Evolutionary conservation across 768 basidiomycete genomes (phyloP).

Genomic region (Tricholoma sp.): DNA sequence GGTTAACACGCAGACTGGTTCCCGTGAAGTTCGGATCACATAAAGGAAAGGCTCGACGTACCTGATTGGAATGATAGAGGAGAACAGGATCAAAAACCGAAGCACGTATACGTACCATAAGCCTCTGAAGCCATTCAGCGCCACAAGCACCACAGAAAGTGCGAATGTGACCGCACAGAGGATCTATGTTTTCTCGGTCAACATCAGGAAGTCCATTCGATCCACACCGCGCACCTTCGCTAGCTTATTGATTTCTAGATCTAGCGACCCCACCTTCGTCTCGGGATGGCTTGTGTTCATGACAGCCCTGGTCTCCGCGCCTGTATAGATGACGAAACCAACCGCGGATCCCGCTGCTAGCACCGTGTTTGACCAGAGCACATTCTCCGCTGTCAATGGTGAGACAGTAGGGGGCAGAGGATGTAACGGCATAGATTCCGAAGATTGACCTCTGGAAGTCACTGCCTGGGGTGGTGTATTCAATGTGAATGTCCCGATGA

Average conservation of each 20-base stretch:
- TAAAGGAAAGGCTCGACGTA: conserved; percentile 30
- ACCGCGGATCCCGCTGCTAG: conserved; percentile 92
- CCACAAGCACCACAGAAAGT: conserved; percentile 87
- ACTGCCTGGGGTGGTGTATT: conserved; percentile 38
- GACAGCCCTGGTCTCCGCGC: conserved; percentile 90
- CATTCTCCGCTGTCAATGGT: conserved; percentile 91
- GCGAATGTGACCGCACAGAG: conserved; percentile 92
- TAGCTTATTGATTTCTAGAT: conserved; percentile 91
- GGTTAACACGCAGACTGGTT: conserved; percentile 88
- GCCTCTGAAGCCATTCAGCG: conserved; percentile 93
- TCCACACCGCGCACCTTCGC: conserved; percentile 73
- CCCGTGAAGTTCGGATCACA: background rate
- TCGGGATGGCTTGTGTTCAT: conserved; percentile 98
- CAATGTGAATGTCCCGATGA: conserved; percentile 87
- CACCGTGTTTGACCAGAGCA: conserved; percentile 97
- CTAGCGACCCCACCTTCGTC: conserved; percentile 89
- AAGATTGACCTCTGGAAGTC: conserved; percentile 16
- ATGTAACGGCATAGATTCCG: conserved; percentile 32
- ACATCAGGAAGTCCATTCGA: background rate
- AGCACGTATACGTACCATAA: conserved; percentile 96
- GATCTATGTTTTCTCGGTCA: conserved; percentile 49
- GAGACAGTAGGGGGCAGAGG: conserved; percentile 55
- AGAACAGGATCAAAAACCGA: conserved; percentile 95
- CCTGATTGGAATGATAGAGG: conserved; percentile 99
- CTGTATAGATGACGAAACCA: conserved; percentile 93